A percentile compares a stretch with the other conserved stretches of the same genome.
Conservation (phyloP, 352 stramenopile genomes). For the Phytophthora macrochlamydospora region DNA sequence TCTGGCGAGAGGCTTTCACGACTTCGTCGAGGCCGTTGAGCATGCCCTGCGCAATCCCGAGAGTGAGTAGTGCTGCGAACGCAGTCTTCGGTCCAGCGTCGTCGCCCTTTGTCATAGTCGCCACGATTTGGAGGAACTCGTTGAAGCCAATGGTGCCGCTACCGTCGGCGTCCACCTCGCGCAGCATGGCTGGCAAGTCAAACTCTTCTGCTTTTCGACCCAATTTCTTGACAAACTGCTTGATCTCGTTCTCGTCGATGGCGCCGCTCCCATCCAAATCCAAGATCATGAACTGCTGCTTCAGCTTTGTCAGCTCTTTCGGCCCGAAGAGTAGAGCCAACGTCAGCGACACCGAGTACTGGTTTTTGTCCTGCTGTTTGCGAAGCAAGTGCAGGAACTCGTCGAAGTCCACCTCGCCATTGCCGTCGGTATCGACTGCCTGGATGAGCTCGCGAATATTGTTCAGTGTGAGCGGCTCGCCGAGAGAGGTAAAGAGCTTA, state of each 20-base stretch:
- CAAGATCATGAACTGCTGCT: conserved; percentile 69
- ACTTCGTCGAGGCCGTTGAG: conserved; percentile 72
- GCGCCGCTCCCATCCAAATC: conserved; percentile 69
- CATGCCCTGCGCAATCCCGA: conserved; percentile 68
- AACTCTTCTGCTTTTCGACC: conserved; percentile 48
- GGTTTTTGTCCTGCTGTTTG: conserved; percentile 64
- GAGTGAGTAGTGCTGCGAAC: conserved; percentile 55
- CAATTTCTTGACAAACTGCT: conserved; percentile 64
- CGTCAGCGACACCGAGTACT: conserved; percentile 66
- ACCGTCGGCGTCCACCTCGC: conserved; percentile 67
- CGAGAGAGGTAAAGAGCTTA: conserved; percentile 59
- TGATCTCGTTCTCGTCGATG: conserved; percentile 73
- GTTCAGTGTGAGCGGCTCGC: conserved; percentile 62
- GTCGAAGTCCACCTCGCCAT: conserved; percentile 74
- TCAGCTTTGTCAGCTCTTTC: conserved; percentile 70
- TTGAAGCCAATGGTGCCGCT: conserved; percentile 76
- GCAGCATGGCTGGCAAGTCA: conserved; percentile 61
- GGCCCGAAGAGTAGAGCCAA: conserved; percentile 67
- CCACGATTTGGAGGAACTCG: conserved; percentile 74
- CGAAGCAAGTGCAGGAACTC: conserved; percentile 69
- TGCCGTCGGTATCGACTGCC: conserved; percentile 57
- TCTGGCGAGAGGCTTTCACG: conserved; percentile 48
- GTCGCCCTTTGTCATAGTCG: conserved; percentile 54
- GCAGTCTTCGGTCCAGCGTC: conserved; percentile 27
- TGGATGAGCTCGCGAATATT: conserved; percentile 64